Conservation (phyloP, 2,329 filamentous ascomycete species). For the Nothomitra cinnamomea region DNA sequence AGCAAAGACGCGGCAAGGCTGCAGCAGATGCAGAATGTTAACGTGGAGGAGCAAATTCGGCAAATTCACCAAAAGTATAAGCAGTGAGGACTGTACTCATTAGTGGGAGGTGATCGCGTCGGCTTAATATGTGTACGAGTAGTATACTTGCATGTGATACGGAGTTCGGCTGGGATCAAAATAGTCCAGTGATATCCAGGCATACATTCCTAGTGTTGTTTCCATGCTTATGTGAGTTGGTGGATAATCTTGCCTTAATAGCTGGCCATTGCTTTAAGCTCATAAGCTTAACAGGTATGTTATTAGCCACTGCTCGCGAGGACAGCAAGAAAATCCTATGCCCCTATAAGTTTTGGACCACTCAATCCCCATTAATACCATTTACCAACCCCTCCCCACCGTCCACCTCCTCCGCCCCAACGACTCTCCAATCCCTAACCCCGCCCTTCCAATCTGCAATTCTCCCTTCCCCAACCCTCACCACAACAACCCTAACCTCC, state of each 20-base stretch:
- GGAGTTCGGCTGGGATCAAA: not conserved
- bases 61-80: constrained; percentile 42
- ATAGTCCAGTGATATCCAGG: not conserved
- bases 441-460: constrained; percentile 94
- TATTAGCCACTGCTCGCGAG: too few species aligned
- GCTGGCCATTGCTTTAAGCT: too few species aligned
- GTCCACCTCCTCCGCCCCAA: not conserved
- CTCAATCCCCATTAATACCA: not conserved
- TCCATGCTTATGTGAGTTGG: too few species aligned
- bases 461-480: constrained; percentile 66
- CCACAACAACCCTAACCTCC: constrained; percentile 74
- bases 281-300: too few species aligned
- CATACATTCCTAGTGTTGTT: too few species aligned
- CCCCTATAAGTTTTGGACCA: too few species aligned
- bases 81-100: not conserved
- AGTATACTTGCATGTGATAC: not conserved
- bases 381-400: not conserved
- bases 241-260: too few species aligned
- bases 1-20: constrained; percentile 35
- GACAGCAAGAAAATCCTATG: not conserved
- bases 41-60: constrained; percentile 74
- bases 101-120: not conserved
- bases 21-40: constrained; percentile 47
- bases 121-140: not conserved
- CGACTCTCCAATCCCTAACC: constrained; percentile 54